Conservation (phyloP, 805 yeast genomes). For the Spencermartinsiella europaea region DNA sequence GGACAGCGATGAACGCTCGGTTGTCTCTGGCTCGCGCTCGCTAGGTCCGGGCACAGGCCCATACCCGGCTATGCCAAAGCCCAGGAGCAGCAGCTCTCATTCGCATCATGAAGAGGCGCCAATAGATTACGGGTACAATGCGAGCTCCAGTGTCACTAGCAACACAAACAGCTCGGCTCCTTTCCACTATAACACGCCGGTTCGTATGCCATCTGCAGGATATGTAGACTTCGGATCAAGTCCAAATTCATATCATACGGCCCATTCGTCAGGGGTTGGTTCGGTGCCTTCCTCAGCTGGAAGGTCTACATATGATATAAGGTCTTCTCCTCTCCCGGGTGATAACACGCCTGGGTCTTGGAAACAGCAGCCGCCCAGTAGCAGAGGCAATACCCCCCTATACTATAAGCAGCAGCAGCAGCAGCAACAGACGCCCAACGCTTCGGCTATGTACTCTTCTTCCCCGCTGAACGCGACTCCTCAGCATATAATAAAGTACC, state of each 20-base stretch:
- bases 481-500: not conserved
- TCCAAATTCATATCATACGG: constrained; percentile 8
- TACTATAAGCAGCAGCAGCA: not conserved
- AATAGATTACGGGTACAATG: no score
- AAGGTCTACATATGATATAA: not conserved
- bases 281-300: not conserved
- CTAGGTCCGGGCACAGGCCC: constrained; percentile 13
- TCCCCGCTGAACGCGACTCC: not conserved
- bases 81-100: constrained; percentile 5
- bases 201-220: constrained; percentile 2
- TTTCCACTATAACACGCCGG: not conserved
- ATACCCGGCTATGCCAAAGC: constrained; percentile 20
- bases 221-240: constrained; percentile 4
- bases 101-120: constrained; percentile 1
- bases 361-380: not conserved
- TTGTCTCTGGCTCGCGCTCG: constrained; percentile 1
- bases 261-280: constrained; percentile 9
- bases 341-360: not conserved
- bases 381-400: not conserved
- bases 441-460: constrained; percentile 3
- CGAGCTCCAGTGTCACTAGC: constrained; percentile 1
- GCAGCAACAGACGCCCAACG: not conserved
- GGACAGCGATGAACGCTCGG: constrained; percentile 4
- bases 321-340: not conserved
- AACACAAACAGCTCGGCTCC: no score